Base-by-base conservation (phyloP, 176 grass and related monocot species). In the Aegilops speltoides region DNA sequence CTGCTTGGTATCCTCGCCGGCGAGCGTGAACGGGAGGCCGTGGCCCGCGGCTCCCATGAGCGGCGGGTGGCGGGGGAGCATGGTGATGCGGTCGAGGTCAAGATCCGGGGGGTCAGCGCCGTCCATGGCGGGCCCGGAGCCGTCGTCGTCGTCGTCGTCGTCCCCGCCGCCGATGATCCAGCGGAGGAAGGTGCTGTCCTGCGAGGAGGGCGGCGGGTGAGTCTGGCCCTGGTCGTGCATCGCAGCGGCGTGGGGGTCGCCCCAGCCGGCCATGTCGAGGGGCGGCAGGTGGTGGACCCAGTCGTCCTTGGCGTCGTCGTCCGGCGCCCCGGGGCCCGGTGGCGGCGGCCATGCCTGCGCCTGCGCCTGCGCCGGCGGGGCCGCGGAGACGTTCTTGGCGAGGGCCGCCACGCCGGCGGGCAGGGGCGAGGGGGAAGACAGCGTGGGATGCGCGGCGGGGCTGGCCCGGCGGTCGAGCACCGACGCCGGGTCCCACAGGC, bases 131-230 rank as follows among this genome's bases (percentile, higher is more conserved):
- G 11, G 0, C 50, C 50, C 56, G 2, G 56, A 59, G 50, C 16
- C 48, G 48, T 48, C 12, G 45, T 59, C 56, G 56, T 56, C 17
- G 52, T 59, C 32, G 19, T 13, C 77, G 28, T 50, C 83, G 54
- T 87, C 86, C 31, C 78, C 83, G 5, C 84, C 86, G 7, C 82
- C 90, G 20, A 97, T 94, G 84, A 97, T 89, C 95, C 95, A 97
- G 56, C 56, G 82, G 74, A 97, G 92, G 84, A 97, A 97, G 77
- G 83, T 88, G 88, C 41, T 91, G 61, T 94, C 95, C 10, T 92
- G 95, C 25, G 28, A 60, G 25, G 54, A 36, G 32, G 8, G 71
- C 74, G n/a, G 77, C 68, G 52, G 11, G 24, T 26, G 29, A 0
- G 50, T 26, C 76, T 38, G 26, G 71, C 34, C 68, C 8, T 71